Percentiles rank a stretch among this genome's conserved stretches.
Evolutionary conservation across 1,284 basidiomycete species (phyloP).

Genomic region (Coniophora puteana): DNA sequence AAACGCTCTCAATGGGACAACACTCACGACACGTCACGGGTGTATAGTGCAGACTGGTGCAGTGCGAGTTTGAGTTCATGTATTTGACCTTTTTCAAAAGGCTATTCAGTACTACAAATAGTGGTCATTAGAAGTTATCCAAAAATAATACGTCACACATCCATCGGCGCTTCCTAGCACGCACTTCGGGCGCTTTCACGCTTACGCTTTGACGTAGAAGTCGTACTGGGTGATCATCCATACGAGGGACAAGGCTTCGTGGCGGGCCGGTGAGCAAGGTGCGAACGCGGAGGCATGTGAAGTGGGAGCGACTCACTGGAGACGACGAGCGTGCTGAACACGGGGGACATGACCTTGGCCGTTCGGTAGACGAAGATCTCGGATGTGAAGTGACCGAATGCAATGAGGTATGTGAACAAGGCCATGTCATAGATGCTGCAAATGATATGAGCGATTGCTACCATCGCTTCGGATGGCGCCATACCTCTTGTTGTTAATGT

Average conservation of each 20-base stretch:
- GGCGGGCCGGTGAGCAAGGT: slow-evolving; percentile 10
- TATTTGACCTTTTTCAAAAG: no score
- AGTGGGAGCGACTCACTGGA: slow-evolving; percentile 61
- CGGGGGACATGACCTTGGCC: slow-evolving; percentile 60
- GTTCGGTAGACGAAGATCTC: slow-evolving; percentile 86
- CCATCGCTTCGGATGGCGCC: slow-evolving; percentile 22
- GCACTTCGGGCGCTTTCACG: neutral
- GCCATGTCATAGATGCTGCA: slow-evolving; percentile 87
- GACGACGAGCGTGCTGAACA: slow-evolving; percentile 80
- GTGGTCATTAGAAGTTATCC: no score
- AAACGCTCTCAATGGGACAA: no score
- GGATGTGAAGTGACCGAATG: slow-evolving; percentile 84
- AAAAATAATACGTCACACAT: no score
- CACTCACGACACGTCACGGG: no score
- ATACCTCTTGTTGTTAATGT: slow-evolving; percentile 78
- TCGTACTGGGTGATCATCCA: slow-evolving; percentile 84
- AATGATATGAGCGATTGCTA: slow-evolving; percentile 7
- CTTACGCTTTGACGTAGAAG: slow-evolving; percentile 53
- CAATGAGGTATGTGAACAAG: slow-evolving; percentile 84
- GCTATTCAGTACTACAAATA: no score
- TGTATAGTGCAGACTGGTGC: no score
- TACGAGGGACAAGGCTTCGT: slow-evolving; percentile 60
- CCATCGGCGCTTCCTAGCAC: no score
- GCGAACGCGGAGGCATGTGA: neutral
- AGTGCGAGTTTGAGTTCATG: no score